Conservation (phyloP, 2,329 filamentous ascomycete genomes). For the Hawksworthiomyces lignivorus region DNA sequence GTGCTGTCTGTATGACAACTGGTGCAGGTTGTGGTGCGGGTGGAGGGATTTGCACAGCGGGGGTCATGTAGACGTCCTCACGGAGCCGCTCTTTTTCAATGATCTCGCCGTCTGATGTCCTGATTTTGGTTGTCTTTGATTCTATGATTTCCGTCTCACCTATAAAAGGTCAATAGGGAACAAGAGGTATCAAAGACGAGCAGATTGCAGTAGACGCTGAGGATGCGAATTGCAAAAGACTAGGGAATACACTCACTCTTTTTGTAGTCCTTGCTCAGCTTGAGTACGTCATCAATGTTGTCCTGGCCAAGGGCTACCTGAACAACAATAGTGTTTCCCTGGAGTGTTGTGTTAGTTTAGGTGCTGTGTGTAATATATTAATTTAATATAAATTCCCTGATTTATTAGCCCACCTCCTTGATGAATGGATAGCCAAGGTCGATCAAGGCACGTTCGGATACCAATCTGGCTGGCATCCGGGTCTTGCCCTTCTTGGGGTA, state of each 20-base stretch:
- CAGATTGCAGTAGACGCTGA: not conserved
- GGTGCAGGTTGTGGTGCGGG: slow-evolving; percentile 10
- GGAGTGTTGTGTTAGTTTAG: no score
- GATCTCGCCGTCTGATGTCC: slow-evolving; percentile 26
- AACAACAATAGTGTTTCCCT: slow-evolving; percentile 77
- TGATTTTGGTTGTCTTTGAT: slow-evolving; percentile 8
- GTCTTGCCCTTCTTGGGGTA: slow-evolving; percentile 85
- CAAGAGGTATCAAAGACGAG: no score
- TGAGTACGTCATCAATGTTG: slow-evolving; percentile 85
- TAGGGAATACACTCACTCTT: slow-evolving; percentile 32
- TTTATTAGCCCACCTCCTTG: slow-evolving; percentile 71
- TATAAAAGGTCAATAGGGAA: no score
- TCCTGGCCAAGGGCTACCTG: slow-evolving; percentile 79
- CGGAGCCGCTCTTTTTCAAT: slow-evolving; percentile 39
- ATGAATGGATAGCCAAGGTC: slow-evolving; percentile 81
- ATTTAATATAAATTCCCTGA: no score
- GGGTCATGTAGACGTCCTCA: slow-evolving; percentile 32
- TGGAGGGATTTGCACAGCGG: slow-evolving; percentile 16
- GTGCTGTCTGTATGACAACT: slow-evolving; percentile 17
- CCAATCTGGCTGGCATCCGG: slow-evolving; percentile 71
- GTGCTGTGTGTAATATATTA: no score
- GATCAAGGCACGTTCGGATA: slow-evolving; percentile 71
- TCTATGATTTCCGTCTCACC: slow-evolving; percentile 10
- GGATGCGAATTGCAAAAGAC: not conserved
- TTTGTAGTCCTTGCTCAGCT: slow-evolving; percentile 70